Conservation (phyloP, 1,284 basidiomycete genomes). For the Ustilago bromivora region DNA sequence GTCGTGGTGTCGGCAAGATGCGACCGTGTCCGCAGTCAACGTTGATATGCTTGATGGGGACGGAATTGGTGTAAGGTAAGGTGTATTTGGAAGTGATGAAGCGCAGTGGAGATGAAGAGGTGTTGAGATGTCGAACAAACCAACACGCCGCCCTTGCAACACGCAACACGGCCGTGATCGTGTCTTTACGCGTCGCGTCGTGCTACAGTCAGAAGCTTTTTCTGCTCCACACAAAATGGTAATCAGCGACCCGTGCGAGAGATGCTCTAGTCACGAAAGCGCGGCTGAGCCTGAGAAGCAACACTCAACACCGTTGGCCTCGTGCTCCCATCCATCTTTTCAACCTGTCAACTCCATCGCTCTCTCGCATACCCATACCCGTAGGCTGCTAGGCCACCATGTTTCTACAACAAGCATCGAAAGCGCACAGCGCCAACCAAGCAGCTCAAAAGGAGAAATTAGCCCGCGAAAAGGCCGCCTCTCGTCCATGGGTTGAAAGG, state of each 20-base stretch:
- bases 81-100: neutral
- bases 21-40: neutral
- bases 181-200: conserved; percentile 44
- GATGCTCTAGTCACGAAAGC: neutral
- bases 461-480: conserved; percentile 52
- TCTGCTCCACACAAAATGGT: conserved; percentile 19
- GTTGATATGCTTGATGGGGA: neutral
- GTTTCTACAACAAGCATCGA: conserved; percentile 49
- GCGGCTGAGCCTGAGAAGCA: conserved; percentile 2
- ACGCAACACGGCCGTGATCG: conserved; percentile 1
- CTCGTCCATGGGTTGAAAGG: conserved; percentile 98
- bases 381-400: conserved; percentile 1
- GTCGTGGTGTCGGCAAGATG: neutral
- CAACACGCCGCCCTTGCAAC: conserved; percentile 7
- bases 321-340: neutral
- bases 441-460: conserved; percentile 47
- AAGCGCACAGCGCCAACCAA: conserved; percentile 36
- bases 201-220: neutral
- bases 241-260: conserved; percentile 36
- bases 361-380: neutral
- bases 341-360: neutral
- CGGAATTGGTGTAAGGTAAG: neutral
- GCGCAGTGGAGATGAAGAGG: neutral
- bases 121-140: neutral
- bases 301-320: neutral